Percentiles rank a stretch among this genome's conserved stretches.
phyloP scores from a whole-genome alignment of 106 monocot species.

The Agapanthus africanus region DNA sequence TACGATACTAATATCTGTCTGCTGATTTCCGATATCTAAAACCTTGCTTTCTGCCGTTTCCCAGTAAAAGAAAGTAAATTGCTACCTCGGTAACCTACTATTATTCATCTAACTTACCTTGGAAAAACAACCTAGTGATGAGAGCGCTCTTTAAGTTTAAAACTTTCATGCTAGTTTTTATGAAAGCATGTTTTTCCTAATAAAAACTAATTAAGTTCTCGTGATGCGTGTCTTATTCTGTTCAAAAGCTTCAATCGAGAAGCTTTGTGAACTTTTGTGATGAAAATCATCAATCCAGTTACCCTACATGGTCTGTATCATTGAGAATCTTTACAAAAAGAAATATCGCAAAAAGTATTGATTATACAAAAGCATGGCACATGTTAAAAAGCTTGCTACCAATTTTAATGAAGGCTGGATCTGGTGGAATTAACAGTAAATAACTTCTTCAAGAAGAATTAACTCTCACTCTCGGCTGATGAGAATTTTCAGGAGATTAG shows the following conservation, averaged over 20 bases:
- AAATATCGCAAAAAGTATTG: not conserved
- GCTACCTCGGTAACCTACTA: too few species aligned
- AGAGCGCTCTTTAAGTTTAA: not conserved
- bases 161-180: not conserved
- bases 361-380: slow-evolving; percentile 5
- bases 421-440: not conserved
- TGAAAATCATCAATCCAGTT: not conserved
- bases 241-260: too few species aligned
- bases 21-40: too few species aligned
- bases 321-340: not conserved
- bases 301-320: not conserved
- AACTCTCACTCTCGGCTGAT: not conserved
- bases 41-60: too few species aligned
- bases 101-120: not conserved
- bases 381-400: slow-evolving; percentile 2
- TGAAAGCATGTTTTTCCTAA: too few species aligned
- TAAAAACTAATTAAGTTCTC: too few species aligned
- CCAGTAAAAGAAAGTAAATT: too few species aligned
- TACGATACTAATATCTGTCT: too few species aligned
- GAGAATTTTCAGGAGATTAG: not conserved
- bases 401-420: not conserved
- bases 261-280: not conserved
- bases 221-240: too few species aligned
- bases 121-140: not conserved
- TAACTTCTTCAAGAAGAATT: not conserved